Conservation (phyloP, 2,329 filamentous ascomycete species). For the Diaporthe citriasiana region DNA sequence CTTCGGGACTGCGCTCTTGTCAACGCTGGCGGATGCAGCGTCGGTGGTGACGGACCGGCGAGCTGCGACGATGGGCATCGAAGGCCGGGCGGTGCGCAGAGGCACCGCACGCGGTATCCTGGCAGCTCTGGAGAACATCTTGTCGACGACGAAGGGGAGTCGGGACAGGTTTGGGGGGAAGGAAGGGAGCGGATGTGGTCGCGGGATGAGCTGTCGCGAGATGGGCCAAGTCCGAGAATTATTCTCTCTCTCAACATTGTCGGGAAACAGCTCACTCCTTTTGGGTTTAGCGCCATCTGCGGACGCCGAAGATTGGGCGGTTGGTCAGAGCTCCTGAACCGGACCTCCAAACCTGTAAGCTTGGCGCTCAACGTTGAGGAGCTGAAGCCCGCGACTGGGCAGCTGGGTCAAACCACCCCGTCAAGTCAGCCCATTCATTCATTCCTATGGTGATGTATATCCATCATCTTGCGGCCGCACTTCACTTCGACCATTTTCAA, state of each 20-base stretch:
- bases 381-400: conserved; percentile 14
- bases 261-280: conserved; percentile 39
- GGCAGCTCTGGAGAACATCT: conserved; percentile 81
- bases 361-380: conserved; percentile 31
- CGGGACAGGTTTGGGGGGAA: conserved; percentile 32
- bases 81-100: conserved; percentile 64
- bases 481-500: neutral
- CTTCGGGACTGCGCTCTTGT: conserved; percentile 76
- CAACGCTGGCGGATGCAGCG: conserved; percentile 90
- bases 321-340: conserved; percentile 36
- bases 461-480: neutral
- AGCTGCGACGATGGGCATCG: conserved; percentile 61
- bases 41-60: conserved; percentile 92
- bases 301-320: conserved; percentile 27
- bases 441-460: neutral
- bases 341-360: conserved; percentile 17
- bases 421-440: neutral
- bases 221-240: conserved; percentile 41
- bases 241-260: conserved; percentile 45
- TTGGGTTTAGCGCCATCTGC: conserved; percentile 35
- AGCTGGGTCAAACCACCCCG: neutral
- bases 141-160: conserved; percentile 43
- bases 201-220: conserved; percentile 31
- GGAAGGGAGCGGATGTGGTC: conserved; percentile 31
- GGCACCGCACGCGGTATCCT: conserved; percentile 73